A percentile compares a stretch with the other conserved stretches of the same genome.
Conservation (phyloP, 1,139 yeast genomes). For the Spathaspora sp. region DNA sequence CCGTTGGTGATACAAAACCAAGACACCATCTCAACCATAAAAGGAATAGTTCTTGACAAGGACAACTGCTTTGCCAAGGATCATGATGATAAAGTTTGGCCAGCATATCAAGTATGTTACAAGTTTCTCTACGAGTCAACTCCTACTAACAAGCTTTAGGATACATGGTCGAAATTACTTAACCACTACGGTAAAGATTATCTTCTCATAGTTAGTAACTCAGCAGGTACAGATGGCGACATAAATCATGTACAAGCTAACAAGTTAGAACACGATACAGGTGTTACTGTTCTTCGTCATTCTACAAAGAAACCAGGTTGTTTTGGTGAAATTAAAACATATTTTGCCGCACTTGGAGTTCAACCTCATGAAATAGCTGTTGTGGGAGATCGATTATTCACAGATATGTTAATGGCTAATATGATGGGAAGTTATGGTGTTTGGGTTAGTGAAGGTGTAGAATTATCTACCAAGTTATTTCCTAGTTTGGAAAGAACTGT, state of each 20-base stretch:
- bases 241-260: conserved; percentile 58
- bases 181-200: conserved; percentile 61
- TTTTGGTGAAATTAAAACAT: conserved; percentile 60
- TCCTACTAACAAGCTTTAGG: conserved; percentile 17
- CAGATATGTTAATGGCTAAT: conserved; percentile 93
- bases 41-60: conserved; percentile 86
- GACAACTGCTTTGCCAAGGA: conserved; percentile 94
- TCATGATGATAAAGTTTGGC: conserved; percentile 79
- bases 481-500: conserved; percentile 54
- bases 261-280: conserved; percentile 63
- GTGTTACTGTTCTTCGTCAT: conserved; percentile 78
- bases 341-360: conserved; percentile 51
- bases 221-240: conserved; percentile 90
- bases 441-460: conserved; percentile 82
- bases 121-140: background rate
- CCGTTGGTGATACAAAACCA: conserved; percentile 41
- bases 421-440: conserved; percentile 86
- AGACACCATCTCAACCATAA: conserved; percentile 36
- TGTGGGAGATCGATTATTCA: conserved; percentile 86
- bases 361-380: conserved; percentile 71
- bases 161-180: conserved; percentile 58
- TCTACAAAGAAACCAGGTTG: conserved; percentile 90
- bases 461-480: conserved; percentile 47
- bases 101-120: conserved; percentile 50
- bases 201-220: conserved; percentile 81